A percentile compares a stretch with the other conserved stretches of the same genome.
phyloP scores from a whole-genome alignment of 768 basidiomycete genomes.

The Rhizopogon salebrosus region DNA sequence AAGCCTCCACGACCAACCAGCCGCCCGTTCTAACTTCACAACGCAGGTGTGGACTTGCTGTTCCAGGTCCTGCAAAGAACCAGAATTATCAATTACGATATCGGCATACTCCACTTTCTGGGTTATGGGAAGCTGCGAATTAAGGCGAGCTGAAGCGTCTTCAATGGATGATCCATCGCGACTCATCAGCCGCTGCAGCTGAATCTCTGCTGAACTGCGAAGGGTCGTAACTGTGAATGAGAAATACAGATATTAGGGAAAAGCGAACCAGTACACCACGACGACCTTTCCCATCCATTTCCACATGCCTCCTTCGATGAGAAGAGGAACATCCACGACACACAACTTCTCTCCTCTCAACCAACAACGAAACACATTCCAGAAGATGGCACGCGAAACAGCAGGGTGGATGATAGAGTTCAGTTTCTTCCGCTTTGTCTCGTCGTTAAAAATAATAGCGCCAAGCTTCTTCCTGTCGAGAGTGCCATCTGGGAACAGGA shows the following conservation, averaged over 20 bases:
- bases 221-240: background rate
- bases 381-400: slow-evolving; percentile 74
- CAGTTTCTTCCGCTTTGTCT: slow-evolving; percentile 60
- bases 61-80: slow-evolving; percentile 62
- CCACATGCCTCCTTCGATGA: slow-evolving; percentile 87
- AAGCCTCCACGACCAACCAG: slow-evolving; percentile 56
- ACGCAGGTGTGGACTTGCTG: slow-evolving; percentile 38
- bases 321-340: slow-evolving; percentile 85
- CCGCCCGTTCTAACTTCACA: slow-evolving; percentile 35
- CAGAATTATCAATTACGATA: slow-evolving; percentile 85
- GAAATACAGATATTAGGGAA: background rate
- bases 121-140: slow-evolving; percentile 74
- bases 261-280: slow-evolving; percentile 84
- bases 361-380: slow-evolving; percentile 67
- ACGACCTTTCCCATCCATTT: slow-evolving; percentile 78
- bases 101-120: slow-evolving; percentile 85
- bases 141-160: slow-evolving; percentile 70
- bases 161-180: slow-evolving; percentile 63
- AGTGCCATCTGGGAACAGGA: slow-evolving; percentile 63
- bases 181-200: slow-evolving; percentile 75
- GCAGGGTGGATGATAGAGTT: slow-evolving; percentile 91
- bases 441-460: slow-evolving; percentile 77
- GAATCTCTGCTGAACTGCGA: slow-evolving; percentile 71
- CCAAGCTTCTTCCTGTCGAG: slow-evolving; percentile 85
- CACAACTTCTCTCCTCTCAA: slow-evolving; percentile 71